Percentiles rank a stretch among this genome's conserved stretches.
These are phyloP conservation scores for Stephanodiscus minutulus DNA, from an alignment of 108 stramenopile species.

Conservation along the genomic window DNA sequence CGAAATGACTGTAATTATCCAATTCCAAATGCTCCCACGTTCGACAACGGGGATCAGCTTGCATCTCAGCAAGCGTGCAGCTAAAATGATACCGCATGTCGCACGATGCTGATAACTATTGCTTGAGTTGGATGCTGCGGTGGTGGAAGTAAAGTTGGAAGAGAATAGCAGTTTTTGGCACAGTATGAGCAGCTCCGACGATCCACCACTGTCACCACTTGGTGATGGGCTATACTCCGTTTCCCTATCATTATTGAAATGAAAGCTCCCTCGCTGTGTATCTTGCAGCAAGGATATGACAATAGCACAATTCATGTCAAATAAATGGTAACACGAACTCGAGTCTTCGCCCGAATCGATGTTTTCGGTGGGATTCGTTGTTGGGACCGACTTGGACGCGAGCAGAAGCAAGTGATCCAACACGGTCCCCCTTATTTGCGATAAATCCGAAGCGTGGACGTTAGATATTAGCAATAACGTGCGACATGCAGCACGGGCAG, in stretches of 20 bases:
- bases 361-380: not conserved
- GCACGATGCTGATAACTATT: conserved; percentile 26
- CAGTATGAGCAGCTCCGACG: conserved; percentile 41
- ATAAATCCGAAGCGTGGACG: conserved; percentile 15
- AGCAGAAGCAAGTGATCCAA: conserved; percentile 39
- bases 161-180: conserved; percentile 49
- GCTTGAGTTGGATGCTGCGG: conserved; percentile 1
- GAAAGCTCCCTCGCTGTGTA: not conserved
- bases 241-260: not conserved
- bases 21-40: conserved; percentile 37
- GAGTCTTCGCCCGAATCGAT: conserved; percentile 4
- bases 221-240: not conserved
- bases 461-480: conserved; percentile 34
- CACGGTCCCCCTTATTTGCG: conserved; percentile 22
- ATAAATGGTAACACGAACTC: conserved; percentile 24
- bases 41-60: conserved; percentile 32
- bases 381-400: conserved; percentile 28
- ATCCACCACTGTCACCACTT: not conserved
- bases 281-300: conserved; percentile 32
- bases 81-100: conserved; percentile 39
- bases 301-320: conserved; percentile 46
- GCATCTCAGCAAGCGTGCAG: conserved; percentile 39
- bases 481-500: conserved; percentile 42
- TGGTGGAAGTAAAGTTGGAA: conserved; percentile 9
- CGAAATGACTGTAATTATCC: conserved; percentile 35